Conservation (phyloP, 148 eudicot genomes). For the Fallopia convolvulus region DNA sequence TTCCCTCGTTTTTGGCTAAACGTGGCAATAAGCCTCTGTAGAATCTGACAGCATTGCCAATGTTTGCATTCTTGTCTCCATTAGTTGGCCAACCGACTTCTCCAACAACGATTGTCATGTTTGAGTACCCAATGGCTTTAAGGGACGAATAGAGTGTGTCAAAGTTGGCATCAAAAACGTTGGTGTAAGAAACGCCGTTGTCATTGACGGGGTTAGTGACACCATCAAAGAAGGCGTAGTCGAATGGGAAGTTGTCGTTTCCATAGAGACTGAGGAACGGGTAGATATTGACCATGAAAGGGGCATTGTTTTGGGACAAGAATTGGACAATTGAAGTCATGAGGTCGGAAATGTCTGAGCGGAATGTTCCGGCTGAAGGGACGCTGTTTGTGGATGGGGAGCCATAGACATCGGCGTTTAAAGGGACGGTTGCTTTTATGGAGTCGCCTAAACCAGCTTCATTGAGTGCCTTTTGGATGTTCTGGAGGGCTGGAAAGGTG, state of each 20-base stretch:
- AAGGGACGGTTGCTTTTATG: conserved; percentile 79
- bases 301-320: conserved; percentile 59
- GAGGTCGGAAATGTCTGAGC: conserved; percentile 41
- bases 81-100: conserved; percentile 98
- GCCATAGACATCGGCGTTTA: conserved; percentile 70
- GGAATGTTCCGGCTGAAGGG: conserved; percentile 74
- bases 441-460: conserved; percentile 59
- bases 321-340: conserved; percentile 62
- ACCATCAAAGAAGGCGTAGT: conserved; percentile 88
- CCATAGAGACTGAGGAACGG: conserved; percentile 79
- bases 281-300: conserved; percentile 80
- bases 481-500: conserved; percentile 73
- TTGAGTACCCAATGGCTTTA: conserved; percentile 39
- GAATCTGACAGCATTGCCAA: conserved; percentile 47
- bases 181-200: conserved; percentile 48
- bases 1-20: conserved; percentile 56
- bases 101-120: conserved; percentile 58
- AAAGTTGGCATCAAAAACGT: conserved; percentile 82
- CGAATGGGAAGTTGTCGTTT: conserved; percentile 56
- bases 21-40: conserved; percentile 64
- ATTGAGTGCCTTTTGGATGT: conserved; percentile 78
- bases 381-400: conserved; percentile 54
- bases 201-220: conserved; percentile 41
- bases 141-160: conserved; percentile 78
- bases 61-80: conserved; percentile 67